Percentiles rank a stretch among this genome's conserved stretches.
phyloP scores from a whole-genome alignment of 1,139 yeast genomes.

The Suhomyces coccinellae region DNA sequence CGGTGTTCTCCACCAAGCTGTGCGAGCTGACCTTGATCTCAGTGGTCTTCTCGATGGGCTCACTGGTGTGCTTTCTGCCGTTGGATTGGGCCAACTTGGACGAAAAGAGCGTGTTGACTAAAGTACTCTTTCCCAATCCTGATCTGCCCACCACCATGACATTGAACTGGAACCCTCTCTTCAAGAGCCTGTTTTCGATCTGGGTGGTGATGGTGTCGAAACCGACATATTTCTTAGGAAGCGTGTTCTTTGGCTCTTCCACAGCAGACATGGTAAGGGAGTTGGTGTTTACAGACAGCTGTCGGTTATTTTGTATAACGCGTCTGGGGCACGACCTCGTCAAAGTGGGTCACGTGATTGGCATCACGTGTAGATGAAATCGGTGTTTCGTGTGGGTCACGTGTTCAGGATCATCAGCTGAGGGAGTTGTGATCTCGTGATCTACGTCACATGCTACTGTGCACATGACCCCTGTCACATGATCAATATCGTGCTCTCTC shows the following conservation, averaged over 20 bases:
- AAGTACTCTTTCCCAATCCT: constrained; percentile 91
- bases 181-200: constrained; percentile 87
- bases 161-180: constrained; percentile 92
- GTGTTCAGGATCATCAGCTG: too few relatives aligned
- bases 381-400: too few relatives aligned
- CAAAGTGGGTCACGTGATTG: background rate
- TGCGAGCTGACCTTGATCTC: constrained; percentile 80
- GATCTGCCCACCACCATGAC: constrained; percentile 93
- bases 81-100: constrained; percentile 72
- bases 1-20: constrained; percentile 76
- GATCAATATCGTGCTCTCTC: background rate
- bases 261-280: constrained; percentile 15
- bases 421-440: too few relatives aligned
- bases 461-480: constrained; percentile 1
- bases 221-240: constrained; percentile 72
- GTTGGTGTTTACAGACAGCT: constrained; percentile 9
- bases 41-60: constrained; percentile 83
- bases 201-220: constrained; percentile 95
- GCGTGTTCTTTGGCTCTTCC: constrained; percentile 21
- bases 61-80: constrained; percentile 66
- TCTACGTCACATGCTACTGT: too few relatives aligned
- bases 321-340: constrained; percentile 9
- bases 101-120: constrained; percentile 86
- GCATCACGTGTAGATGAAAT: too few relatives aligned
- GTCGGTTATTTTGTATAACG: constrained; percentile 13